These are phyloP conservation scores for Truncatella angustata DNA, from an alignment of 2,329 filamentous ascomycete genomes.

Conservation along the genomic window DNA sequence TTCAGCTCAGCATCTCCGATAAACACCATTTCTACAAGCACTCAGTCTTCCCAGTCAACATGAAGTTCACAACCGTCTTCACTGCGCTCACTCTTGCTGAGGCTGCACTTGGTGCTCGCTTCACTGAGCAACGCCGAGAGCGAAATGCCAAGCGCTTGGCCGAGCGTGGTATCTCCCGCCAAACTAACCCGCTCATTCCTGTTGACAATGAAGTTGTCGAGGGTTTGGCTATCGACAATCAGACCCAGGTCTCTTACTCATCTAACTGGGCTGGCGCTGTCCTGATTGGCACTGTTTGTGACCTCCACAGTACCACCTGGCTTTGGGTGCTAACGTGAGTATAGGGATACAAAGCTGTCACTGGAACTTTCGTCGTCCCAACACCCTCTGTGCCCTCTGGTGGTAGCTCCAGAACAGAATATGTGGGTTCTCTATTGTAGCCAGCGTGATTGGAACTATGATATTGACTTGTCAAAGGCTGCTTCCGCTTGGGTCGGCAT, in stretches of 20 bases:
- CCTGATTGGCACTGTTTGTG: slow-evolving; percentile 47
- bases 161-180: background rate
- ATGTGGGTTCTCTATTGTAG: background rate
- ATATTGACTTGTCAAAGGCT: slow-evolving; percentile 14
- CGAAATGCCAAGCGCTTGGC: background rate
- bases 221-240: slow-evolving; percentile 9
- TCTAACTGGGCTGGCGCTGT: slow-evolving; percentile 61
- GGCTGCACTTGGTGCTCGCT: slow-evolving; percentile 42
- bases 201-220: slow-evolving; percentile 19
- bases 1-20: background rate
- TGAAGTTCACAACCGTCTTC: slow-evolving; percentile 46
- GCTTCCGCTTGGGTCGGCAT: slow-evolving; percentile 61
- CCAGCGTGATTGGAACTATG: background rate
- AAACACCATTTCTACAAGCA: slow-evolving; percentile 46
- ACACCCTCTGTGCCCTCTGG: slow-evolving; percentile 36
- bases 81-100: slow-evolving; percentile 37
- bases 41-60: slow-evolving; percentile 20
- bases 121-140: slow-evolving; percentile 34
- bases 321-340: background rate
- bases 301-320: slow-evolving; percentile 22
- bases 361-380: slow-evolving; percentile 53
- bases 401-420: slow-evolving; percentile 6
- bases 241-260: slow-evolving; percentile 43
- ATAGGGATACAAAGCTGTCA: slow-evolving; percentile 32
- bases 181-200: slow-evolving; percentile 19